Conservation (phyloP, 768 basidiomycete genomes). For the Austroboletus eburneus region DNA sequence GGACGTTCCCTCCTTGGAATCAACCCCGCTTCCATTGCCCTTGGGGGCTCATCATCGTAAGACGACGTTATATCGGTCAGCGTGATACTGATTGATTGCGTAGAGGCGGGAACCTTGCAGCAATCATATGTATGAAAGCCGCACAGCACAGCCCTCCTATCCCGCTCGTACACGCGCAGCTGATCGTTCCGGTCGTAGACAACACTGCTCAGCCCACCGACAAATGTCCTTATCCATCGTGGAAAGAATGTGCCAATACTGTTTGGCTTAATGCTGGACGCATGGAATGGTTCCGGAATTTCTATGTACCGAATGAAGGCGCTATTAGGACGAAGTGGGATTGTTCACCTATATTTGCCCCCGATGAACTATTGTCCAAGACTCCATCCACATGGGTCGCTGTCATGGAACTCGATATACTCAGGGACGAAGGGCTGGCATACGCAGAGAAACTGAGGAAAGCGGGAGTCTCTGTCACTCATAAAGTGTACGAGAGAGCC, state of each 20-base stretch:
- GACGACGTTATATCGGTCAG: not conserved
- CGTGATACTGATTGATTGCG: slow-evolving; percentile 1
- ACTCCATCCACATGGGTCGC: slow-evolving; percentile 62
- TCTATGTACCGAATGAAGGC: slow-evolving; percentile 63
- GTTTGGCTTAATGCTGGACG: slow-evolving; percentile 58
- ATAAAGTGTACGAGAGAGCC: slow-evolving; percentile 55
- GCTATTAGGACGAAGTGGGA: slow-evolving; percentile 64
- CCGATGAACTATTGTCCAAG: slow-evolving; percentile 48
- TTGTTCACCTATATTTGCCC: slow-evolving; percentile 67
- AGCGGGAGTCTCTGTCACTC: slow-evolving; percentile 51
- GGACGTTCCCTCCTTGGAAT: slow-evolving; percentile 46
- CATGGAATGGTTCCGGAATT: slow-evolving; percentile 71
- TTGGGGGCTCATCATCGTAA: slow-evolving; percentile 73
- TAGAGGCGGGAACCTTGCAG: slow-evolving; percentile 72
- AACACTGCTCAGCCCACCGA: slow-evolving; percentile 54
- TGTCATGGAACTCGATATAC: slow-evolving; percentile 65
- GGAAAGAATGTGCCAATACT: slow-evolving; percentile 57
- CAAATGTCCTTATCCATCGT: slow-evolving; percentile 41
- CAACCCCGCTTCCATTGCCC: slow-evolving; percentile 51
- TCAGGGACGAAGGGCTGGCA: slow-evolving; percentile 62
- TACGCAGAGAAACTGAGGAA: slow-evolving; percentile 57
- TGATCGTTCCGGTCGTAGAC: slow-evolving; percentile 73
- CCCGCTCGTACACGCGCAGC: slow-evolving; percentile 55
- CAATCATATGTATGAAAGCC: slow-evolving; percentile 65
- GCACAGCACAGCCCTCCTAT: slow-evolving; percentile 44